Conservation (phyloP, 2,329 filamentous ascomycete genomes). For the Trichoderma simmonsii region DNA sequence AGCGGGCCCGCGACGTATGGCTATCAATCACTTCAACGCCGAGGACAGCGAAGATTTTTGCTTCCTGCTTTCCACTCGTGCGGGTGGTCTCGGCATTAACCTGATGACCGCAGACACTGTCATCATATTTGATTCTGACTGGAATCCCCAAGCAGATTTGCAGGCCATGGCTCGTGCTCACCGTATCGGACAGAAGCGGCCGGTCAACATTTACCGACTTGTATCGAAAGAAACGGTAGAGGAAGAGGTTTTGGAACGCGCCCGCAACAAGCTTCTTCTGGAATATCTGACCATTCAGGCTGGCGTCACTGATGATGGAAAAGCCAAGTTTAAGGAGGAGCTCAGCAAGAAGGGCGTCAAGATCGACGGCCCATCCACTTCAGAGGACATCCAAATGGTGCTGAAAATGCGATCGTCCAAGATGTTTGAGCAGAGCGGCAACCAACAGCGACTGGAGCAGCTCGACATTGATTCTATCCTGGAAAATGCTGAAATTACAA, state of each 20-base stretch:
- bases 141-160: conserved; percentile 97
- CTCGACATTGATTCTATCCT: conserved; percentile 96
- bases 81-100: conserved; percentile 97
- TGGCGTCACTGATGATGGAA: conserved; percentile 92
- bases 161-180: conserved; percentile 99
- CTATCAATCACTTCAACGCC: conserved; percentile 99
- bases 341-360: conserved; percentile 72
- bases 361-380: conserved; percentile 79
- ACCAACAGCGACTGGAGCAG: conserved; percentile 94
- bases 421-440: conserved; percentile 97
- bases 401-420: conserved; percentile 97
- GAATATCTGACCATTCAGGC: conserved; percentile 97
- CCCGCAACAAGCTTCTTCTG: conserved; percentile 93
- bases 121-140: conserved; percentile 96
- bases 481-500: conserved; percentile 94
- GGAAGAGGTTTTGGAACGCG: conserved; percentile 93
- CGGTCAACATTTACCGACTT: conserved; percentile 92
- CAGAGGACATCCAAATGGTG: conserved; percentile 93
- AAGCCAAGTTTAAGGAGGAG: conserved; percentile 71
- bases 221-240: conserved; percentile 98
- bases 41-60: conserved; percentile 94
- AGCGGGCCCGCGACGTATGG: conserved; percentile 80
- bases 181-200: conserved; percentile 93
- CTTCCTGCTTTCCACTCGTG: conserved; percentile 90
- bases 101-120: conserved; percentile 98